phyloP scores from a whole-genome alignment of 108 stramenopile genomes.

The Nitzschia inconspicua region DNA sequence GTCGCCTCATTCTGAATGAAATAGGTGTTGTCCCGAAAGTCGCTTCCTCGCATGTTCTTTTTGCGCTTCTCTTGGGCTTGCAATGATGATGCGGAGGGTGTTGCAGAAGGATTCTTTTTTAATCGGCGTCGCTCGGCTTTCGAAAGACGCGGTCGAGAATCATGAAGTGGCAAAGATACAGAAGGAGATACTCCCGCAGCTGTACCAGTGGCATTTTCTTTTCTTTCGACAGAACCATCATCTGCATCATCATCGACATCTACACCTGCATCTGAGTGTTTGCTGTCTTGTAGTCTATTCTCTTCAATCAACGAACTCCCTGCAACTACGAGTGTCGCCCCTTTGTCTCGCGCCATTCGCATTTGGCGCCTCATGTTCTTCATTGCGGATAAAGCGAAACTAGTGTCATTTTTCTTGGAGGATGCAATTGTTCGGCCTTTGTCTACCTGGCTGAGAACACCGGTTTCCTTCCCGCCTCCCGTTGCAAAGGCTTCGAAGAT shows the following conservation, averaged over 20 bases:
- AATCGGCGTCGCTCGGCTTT: slow-evolving; percentile 88
- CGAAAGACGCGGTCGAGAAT: slow-evolving; percentile 74
- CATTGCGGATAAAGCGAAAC: slow-evolving; percentile 81
- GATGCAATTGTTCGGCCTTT: slow-evolving; percentile 52
- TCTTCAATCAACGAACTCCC: slow-evolving; percentile 53
- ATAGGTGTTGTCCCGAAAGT: slow-evolving; percentile 78
- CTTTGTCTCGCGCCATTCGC: slow-evolving; percentile 82
- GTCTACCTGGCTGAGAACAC: slow-evolving; percentile 76
- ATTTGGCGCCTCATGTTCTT: slow-evolving; percentile 89
- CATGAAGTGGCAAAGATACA: background rate
- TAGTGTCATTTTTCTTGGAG: slow-evolving; percentile 48
- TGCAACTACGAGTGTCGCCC: slow-evolving; percentile 68
- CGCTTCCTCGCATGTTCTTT: slow-evolving; percentile 38
- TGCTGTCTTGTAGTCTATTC: slow-evolving; percentile 35
- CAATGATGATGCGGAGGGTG: background rate
- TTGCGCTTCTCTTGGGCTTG: slow-evolving; percentile 46
- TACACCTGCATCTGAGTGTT: slow-evolving; percentile 32
- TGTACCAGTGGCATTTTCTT: slow-evolving; percentile 8
- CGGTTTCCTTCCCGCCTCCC: slow-evolving; percentile 72
- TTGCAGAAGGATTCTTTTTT: slow-evolving; percentile 64
- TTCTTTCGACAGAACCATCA: background rate
- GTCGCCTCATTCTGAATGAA: slow-evolving; percentile 86
- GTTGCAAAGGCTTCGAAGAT: slow-evolving; percentile 95
- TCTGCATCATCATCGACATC: slow-evolving; percentile 8
- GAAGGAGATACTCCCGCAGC: background rate